phyloP scores from a whole-genome alignment of 805 yeast species.

The Ogataea nakhonphanomensis region DNA sequence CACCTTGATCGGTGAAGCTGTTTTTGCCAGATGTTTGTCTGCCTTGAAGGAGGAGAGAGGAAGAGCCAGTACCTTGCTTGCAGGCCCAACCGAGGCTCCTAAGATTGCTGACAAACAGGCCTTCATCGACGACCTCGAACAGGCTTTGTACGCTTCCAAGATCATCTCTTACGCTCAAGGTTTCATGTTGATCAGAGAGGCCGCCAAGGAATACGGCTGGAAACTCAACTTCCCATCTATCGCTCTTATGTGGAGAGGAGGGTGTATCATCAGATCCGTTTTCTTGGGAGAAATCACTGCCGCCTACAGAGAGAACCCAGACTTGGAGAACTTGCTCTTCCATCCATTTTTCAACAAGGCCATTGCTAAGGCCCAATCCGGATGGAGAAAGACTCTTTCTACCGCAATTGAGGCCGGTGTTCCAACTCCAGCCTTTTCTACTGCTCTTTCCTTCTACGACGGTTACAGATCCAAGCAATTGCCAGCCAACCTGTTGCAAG shows the following conservation, averaged over 20 bases:
- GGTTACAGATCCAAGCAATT: constrained; percentile 95
- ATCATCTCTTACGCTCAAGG: constrained; percentile 99
- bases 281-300: constrained; percentile 95
- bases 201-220: constrained; percentile 96
- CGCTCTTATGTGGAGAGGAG: constrained; percentile 99
- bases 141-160: constrained; percentile 97
- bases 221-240: constrained; percentile 96
- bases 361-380: constrained; percentile 85
- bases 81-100: constrained; percentile 72
- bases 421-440: constrained; percentile 96
- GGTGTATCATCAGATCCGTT: constrained; percentile 98
- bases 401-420: constrained; percentile 81
- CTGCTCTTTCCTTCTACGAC: constrained; percentile 96
- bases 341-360: constrained; percentile 92
- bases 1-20: constrained; percentile 98
- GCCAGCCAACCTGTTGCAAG: constrained; percentile 98
- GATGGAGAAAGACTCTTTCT: constrained; percentile 90
- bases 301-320: constrained; percentile 92
- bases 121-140: constrained; percentile 92
- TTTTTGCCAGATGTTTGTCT: constrained; percentile 92
- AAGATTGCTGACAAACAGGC: constrained; percentile 70
- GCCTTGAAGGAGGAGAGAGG: constrained; percentile 89
- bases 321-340: constrained; percentile 92
- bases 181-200: constrained; percentile 98
- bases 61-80: constrained; percentile 72